Evolutionary conservation across 1,284 basidiomycete genomes (phyloP).

Genomic region (Hortiboletus rubellus): DNA sequence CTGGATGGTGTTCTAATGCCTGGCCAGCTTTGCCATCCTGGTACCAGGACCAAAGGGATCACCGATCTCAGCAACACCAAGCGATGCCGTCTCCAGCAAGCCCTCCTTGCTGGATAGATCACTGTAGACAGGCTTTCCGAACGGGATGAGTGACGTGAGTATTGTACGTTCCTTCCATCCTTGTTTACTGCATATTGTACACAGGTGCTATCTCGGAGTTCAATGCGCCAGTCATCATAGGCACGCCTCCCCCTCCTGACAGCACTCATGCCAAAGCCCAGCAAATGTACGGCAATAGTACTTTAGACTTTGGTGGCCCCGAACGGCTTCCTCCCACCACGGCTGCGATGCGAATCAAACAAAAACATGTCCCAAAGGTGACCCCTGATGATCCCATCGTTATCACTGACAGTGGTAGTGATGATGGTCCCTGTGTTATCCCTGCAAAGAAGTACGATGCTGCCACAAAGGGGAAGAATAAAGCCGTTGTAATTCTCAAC

Average conservation of each 20-base stretch:
- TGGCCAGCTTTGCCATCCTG: background rate
- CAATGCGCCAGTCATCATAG: background rate
- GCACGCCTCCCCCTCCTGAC: background rate
- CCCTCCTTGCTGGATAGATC: background rate
- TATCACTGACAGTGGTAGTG: background rate
- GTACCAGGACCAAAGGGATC: constrained; percentile 2
- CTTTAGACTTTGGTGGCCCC: background rate
- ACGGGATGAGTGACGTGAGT: background rate
- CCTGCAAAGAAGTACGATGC: background rate
- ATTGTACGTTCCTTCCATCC: background rate
- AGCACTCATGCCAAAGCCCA: background rate
- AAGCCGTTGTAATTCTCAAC: background rate
- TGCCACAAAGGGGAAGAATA: background rate
- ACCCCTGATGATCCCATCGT: background rate
- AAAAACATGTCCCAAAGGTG: background rate
- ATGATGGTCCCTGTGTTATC: background rate
- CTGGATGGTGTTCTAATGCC: constrained; percentile 3
- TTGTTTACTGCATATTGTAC: background rate
- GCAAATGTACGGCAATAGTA: constrained; percentile 5
- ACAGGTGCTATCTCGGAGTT: background rate
- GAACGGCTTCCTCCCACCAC: background rate
- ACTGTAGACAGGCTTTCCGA: background rate
- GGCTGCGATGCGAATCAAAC: background rate
- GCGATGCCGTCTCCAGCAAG: background rate
- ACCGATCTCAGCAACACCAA: background rate